These are phyloP conservation scores for Dictyostelium purpureum DNA, from an alignment of 78 protist genomes.

Conservation along the genomic window DNA sequence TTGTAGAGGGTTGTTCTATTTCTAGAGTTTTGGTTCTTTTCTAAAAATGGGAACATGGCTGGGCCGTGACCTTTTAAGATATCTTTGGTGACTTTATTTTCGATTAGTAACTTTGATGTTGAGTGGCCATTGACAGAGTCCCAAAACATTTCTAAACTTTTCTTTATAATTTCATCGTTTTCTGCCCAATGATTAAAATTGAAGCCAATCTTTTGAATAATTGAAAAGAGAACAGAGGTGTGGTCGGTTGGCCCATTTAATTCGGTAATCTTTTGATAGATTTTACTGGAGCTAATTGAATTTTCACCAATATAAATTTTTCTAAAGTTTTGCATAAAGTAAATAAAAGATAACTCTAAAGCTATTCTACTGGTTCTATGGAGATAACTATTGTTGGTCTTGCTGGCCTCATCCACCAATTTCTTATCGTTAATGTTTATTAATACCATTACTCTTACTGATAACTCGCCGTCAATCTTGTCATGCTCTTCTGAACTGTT, in stretches of 20 bases:
- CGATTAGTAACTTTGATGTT: constrained; percentile 19
- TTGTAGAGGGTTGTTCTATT: constrained; percentile 31
- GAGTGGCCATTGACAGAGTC: constrained; percentile 61
- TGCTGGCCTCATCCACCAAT: not conserved
- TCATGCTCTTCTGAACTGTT: constrained; percentile 54
- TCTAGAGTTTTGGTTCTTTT: constrained; percentile 24
- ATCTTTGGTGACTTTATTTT: constrained; percentile 42
- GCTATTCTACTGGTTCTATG: constrained; percentile 16
- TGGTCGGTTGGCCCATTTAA: constrained; percentile 53
- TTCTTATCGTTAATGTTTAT: not conserved
- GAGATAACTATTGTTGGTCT: not conserved
- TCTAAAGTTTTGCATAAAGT: constrained; percentile 75
- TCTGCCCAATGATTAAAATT: constrained; percentile 64
- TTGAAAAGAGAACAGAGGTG: constrained; percentile 31
- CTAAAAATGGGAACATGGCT: constrained; percentile 53
- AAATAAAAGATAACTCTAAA: constrained; percentile 42
- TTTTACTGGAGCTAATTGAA: constrained; percentile 12
- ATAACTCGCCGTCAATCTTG: constrained; percentile 41
- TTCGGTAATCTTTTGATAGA: constrained; percentile 32
- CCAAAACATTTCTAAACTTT: constrained; percentile 66
- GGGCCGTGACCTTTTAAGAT: constrained; percentile 16
- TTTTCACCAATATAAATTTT: constrained; percentile 67
- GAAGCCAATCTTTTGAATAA: constrained; percentile 75
- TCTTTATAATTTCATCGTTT: constrained; percentile 40
- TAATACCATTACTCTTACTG: constrained; percentile 44